Evolutionary conservation across 768 basidiomycete genomes (phyloP).

Genomic region (Rhodotorula babjevae): DNA sequence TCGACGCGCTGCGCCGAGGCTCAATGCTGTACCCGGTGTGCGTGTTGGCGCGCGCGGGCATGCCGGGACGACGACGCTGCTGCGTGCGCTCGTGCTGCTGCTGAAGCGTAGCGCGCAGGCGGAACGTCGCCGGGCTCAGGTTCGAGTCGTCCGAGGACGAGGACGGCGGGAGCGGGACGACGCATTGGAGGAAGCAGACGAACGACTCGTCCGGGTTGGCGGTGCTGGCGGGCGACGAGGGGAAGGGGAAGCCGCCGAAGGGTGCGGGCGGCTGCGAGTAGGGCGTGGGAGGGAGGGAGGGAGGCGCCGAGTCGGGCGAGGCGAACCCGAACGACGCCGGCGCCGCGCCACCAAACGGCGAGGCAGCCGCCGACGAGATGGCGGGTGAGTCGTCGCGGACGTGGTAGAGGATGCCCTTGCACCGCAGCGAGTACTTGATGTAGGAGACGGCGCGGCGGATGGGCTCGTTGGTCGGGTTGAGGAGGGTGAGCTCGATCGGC

Average conservation of each 20-base stretch:
- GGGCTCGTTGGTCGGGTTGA: constrained; percentile 43
- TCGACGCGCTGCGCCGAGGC: background rate
- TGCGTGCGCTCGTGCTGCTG: background rate
- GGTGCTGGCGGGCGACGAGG: background rate
- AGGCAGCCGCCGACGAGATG: background rate
- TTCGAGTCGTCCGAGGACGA: background rate
- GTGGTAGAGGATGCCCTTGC: constrained; percentile 45
- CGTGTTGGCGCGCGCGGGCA: constrained; percentile 2
- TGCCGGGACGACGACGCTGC: background rate
- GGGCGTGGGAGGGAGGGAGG: constrained; percentile 17
- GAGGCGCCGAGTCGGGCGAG: background rate
- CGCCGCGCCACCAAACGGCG: background rate
- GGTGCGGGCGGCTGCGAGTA: background rate
- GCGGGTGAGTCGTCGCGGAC: constrained; percentile 13
- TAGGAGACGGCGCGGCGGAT: constrained; percentile 42
- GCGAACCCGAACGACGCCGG: background rate
- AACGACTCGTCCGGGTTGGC: constrained; percentile 3
- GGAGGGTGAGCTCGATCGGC: constrained; percentile 35
- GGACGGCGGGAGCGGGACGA: constrained; percentile 9
- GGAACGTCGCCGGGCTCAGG: background rate
- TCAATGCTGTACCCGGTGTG: background rate
- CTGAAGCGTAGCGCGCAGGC: constrained; percentile 25
- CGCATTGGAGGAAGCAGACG: constrained; percentile 33
- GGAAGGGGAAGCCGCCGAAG: background rate
- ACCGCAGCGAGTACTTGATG: constrained; percentile 46